These are phyloP conservation scores for Dactylonectria estremocensis DNA, from an alignment of 2,329 filamentous ascomycete species.

Conservation along the genomic window DNA sequence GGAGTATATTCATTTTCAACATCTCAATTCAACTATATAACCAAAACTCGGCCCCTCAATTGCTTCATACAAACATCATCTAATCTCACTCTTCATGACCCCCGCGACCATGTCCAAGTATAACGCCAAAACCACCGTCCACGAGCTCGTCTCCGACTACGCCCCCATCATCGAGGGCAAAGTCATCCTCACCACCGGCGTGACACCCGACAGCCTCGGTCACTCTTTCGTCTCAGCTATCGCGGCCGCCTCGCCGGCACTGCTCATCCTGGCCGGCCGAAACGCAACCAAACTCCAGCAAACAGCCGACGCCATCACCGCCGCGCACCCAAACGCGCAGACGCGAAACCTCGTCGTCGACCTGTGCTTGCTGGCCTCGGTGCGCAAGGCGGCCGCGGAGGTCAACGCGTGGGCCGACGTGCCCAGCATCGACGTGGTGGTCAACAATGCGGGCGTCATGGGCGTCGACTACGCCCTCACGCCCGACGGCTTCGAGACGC, in stretches of 20 bases:
- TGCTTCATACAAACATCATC: background rate
- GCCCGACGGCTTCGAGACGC: slow-evolving; percentile 58
- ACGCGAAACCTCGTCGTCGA: slow-evolving; percentile 56
- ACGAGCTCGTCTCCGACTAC: slow-evolving; percentile 49
- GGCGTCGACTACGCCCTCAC: slow-evolving; percentile 49
- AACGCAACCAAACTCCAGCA: slow-evolving; percentile 57
- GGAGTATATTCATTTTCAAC: no score
- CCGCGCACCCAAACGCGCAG: slow-evolving; percentile 51
- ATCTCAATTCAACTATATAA: no score
- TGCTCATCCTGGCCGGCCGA: slow-evolving; percentile 64
- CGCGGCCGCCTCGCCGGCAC: slow-evolving; percentile 56
- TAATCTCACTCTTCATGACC: background rate
- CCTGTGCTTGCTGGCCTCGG: slow-evolving; percentile 56
- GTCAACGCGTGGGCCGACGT: slow-evolving; percentile 54
- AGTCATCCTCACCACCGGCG: slow-evolving; percentile 60
- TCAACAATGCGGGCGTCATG: slow-evolving; percentile 63
- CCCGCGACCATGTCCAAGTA: slow-evolving; percentile 27
- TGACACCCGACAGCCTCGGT: slow-evolving; percentile 58
- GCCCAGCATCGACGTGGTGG: slow-evolving; percentile 56
- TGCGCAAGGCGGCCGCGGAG: slow-evolving; percentile 56
- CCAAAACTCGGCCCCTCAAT: background rate
- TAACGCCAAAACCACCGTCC: slow-evolving; percentile 41
- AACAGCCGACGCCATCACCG: slow-evolving; percentile 55
- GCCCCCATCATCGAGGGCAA: slow-evolving; percentile 54
- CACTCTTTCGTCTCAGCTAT: slow-evolving; percentile 55